A percentile compares a stretch with the other conserved stretches of the same genome.
These are phyloP conservation scores for Tubosaeta sp. DNA, from an alignment of 768 basidiomycete genomes.

Conservation along the genomic window DNA sequence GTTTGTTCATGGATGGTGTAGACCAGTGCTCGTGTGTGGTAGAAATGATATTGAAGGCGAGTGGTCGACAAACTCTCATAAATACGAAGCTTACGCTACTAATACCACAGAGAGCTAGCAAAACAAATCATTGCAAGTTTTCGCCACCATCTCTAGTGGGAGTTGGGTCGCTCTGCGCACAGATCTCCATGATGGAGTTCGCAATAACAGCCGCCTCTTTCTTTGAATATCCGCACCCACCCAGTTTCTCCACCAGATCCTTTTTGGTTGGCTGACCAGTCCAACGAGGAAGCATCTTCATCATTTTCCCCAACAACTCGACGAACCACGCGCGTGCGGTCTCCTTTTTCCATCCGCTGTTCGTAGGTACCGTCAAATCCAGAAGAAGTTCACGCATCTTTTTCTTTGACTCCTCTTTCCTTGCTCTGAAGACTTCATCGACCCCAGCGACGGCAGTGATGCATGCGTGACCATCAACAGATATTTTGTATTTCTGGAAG, in stretches of 20 bases:
- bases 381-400: slow-evolving; percentile 18
- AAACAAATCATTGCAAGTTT: not conserved
- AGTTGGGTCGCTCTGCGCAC: not conserved
- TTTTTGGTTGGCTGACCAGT: slow-evolving; percentile 1
- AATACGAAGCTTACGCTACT: no score
- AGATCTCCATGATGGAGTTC: slow-evolving; percentile 10
- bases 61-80: no score
- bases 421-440: slow-evolving; percentile 17
- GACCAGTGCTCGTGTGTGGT: no score
- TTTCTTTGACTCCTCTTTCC: slow-evolving; percentile 30
- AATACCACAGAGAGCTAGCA: no score
- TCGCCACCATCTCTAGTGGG: not conserved
- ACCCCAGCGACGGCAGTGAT: slow-evolving; percentile 33
- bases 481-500: slow-evolving; percentile 31
- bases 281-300: slow-evolving; percentile 13
- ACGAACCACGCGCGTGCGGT: slow-evolving; percentile 10
- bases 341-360: slow-evolving; percentile 17
- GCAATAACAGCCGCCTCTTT: slow-evolving; percentile 17
- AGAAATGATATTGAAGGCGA: no score
- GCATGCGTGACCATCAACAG: slow-evolving; percentile 34
- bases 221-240: slow-evolving; percentile 16
- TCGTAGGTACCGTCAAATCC: not conserved
- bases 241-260: slow-evolving; percentile 10
- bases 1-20: no score
- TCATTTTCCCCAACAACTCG: slow-evolving; percentile 18